phyloP scores from a whole-genome alignment of 2,329 filamentous ascomycete species.

The Coniochaeta prunicola region DNA sequence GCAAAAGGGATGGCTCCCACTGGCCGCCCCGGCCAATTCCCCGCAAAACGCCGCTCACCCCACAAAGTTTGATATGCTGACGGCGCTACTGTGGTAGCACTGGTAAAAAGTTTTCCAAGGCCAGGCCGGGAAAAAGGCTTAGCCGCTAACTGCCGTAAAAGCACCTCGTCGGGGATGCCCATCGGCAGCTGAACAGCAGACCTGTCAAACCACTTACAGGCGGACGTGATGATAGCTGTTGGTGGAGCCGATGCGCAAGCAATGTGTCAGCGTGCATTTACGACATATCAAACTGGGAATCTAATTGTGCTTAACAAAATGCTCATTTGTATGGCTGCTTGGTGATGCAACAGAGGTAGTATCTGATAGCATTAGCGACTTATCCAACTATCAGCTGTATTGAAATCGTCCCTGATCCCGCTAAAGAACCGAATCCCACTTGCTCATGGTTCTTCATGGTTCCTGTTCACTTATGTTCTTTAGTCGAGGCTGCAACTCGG shows the following conservation, averaged over 20 bases:
- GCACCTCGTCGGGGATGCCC: background rate
- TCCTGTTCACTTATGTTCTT: slow-evolving; percentile 32
- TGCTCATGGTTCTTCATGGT: slow-evolving; percentile 16
- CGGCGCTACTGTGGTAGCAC: slow-evolving; percentile 2
- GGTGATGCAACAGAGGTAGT: no score
- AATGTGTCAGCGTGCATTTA: no score
- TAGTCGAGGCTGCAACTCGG: slow-evolving; percentile 31
- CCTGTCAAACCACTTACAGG: no score
- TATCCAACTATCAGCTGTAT: background rate
- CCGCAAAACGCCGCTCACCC: slow-evolving; percentile 8
- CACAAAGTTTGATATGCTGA: slow-evolving; percentile 6
- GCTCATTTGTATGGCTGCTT: no score
- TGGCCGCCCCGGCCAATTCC: slow-evolving; percentile 4
- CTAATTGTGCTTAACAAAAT: no score
- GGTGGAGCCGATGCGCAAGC: no score
- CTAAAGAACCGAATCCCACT: background rate
- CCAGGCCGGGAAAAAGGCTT: slow-evolving; percentile 12
- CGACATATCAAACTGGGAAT: no score
- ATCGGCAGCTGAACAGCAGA: no score
- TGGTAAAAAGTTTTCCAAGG: slow-evolving; percentile 1
- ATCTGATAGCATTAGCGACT: no score
- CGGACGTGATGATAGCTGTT: no score
- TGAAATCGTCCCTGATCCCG: background rate
- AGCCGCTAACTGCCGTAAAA: background rate
- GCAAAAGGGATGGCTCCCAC: slow-evolving; percentile 7